Evolutionary conservation across 2,329 filamentous ascomycete species (phyloP).

Genomic region (Penicillium sp.): DNA sequence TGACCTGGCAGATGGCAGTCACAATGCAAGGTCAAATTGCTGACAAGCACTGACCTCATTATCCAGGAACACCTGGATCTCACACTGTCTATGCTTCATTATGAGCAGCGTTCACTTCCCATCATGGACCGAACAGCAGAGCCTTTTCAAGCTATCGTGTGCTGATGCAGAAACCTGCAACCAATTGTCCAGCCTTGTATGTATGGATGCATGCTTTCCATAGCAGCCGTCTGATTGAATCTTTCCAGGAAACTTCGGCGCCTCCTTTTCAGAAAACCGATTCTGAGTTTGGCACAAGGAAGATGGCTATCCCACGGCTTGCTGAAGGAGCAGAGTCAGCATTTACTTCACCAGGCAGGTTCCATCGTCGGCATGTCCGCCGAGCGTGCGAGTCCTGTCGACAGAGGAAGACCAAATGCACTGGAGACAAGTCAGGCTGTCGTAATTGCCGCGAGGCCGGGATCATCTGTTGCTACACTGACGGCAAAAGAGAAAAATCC

Average conservation of each 20-base stretch:
- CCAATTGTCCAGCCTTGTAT: slow-evolving; percentile 31
- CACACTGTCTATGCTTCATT: slow-evolving; percentile 9
- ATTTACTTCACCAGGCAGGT: slow-evolving; percentile 34
- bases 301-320: slow-evolving; percentile 40
- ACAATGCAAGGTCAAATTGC: neutral
- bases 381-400: slow-evolving; percentile 48
- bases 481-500: slow-evolving; percentile 47
- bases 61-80: neutral
- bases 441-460: slow-evolving; percentile 45
- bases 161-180: slow-evolving; percentile 32
- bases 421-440: slow-evolving; percentile 45
- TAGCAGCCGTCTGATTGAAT: slow-evolving; percentile 9
- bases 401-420: slow-evolving; percentile 47
- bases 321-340: slow-evolving; percentile 34
- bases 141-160: slow-evolving; percentile 32
- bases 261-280: slow-evolving; percentile 25
- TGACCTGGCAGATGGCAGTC: neutral
- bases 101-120: slow-evolving; percentile 32
- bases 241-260: slow-evolving; percentile 25
- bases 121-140: slow-evolving; percentile 32
- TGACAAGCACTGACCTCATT: neutral
- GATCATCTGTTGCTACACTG: slow-evolving; percentile 46
- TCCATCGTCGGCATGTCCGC: slow-evolving; percentile 39
- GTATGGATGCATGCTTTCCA: slow-evolving; percentile 3
- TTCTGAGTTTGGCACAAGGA: slow-evolving; percentile 25